Evolutionary conservation across 495 filamentous ascomycete species (phyloP).

Genomic region (Astrocystis sublimbata): DNA sequence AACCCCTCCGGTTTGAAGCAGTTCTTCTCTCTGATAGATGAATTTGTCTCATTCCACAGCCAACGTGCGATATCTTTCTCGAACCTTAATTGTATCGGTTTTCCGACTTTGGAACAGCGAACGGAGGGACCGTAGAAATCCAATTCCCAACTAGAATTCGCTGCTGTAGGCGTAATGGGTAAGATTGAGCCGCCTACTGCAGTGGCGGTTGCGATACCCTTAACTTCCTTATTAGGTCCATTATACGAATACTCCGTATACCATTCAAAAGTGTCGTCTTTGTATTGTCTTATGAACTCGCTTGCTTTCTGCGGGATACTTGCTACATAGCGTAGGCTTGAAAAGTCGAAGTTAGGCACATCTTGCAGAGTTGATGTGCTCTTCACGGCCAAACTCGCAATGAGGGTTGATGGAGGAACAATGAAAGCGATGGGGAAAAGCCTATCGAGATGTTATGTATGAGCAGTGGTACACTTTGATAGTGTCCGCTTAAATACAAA

Average conservation of each 20-base stretch:
- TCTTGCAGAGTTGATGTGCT: not conserved
- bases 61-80: not conserved
- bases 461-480: not conserved
- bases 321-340: not conserved
- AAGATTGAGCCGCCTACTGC: not conserved
- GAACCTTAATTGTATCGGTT: not conserved
- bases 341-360: not conserved
- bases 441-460: not conserved
- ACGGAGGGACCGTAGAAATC: conserved; percentile 5
- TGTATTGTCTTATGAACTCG: not conserved
- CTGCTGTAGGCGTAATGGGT: not conserved
- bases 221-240: not conserved
- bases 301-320: no score
- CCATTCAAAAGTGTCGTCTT: not conserved
- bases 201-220: not conserved
- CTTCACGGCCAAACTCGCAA: not conserved
- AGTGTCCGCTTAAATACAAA: no score
- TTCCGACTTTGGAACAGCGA: not conserved
- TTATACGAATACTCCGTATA: not conserved
- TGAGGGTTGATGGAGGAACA: not conserved
- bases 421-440: not conserved
- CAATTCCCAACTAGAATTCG: not conserved
- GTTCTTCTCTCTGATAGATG: no score
- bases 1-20: no score
- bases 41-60: no score